A percentile compares a stretch with the other conserved stretches of the same genome.
Conservation (phyloP, 73 alveolate genomes). For the Stentor roeselii region DNA sequence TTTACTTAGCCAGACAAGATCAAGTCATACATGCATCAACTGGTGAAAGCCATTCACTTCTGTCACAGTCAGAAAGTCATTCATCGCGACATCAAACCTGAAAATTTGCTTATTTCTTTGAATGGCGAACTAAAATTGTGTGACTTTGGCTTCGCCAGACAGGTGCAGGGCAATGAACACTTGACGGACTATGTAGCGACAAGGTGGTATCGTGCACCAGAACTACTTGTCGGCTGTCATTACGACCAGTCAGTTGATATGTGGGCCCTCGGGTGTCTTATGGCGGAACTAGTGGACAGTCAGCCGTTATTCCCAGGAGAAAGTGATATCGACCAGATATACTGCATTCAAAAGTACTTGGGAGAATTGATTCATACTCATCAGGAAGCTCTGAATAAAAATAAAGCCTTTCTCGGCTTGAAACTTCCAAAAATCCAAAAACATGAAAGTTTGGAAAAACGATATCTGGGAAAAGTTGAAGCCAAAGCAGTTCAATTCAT, state of each 20-base stretch:
- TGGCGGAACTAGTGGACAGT: constrained; percentile 76
- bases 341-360: constrained; percentile 63
- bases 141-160: constrained; percentile 60
- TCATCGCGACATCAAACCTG: constrained; percentile 28
- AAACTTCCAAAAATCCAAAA: constrained; percentile 52
- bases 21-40: not conserved
- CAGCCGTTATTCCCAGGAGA: constrained; percentile 81
- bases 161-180: constrained; percentile 46
- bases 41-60: not conserved
- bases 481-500: constrained; percentile 66
- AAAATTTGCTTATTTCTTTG: constrained; percentile 29
- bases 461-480: constrained; percentile 68
- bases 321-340: constrained; percentile 79
- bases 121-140: constrained; percentile 41
- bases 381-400: too few relatives aligned
- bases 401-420: too few relatives aligned
- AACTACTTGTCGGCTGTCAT: constrained; percentile 56
- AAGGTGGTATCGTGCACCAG: constrained; percentile 80
- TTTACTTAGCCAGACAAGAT: constrained; percentile 29
- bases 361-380: constrained; percentile 39
- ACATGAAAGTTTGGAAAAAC: constrained; percentile 73
- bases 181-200: constrained; percentile 79
- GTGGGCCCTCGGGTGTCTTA: constrained; percentile 80
- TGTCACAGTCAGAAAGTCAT: constrained; percentile 6
- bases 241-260: constrained; percentile 72